A percentile compares a stretch with the other conserved stretches of the same genome.
These are phyloP conservation scores for Tuber borchii DNA, from an alignment of 495 filamentous ascomycete genomes.

Conservation along the genomic window DNA sequence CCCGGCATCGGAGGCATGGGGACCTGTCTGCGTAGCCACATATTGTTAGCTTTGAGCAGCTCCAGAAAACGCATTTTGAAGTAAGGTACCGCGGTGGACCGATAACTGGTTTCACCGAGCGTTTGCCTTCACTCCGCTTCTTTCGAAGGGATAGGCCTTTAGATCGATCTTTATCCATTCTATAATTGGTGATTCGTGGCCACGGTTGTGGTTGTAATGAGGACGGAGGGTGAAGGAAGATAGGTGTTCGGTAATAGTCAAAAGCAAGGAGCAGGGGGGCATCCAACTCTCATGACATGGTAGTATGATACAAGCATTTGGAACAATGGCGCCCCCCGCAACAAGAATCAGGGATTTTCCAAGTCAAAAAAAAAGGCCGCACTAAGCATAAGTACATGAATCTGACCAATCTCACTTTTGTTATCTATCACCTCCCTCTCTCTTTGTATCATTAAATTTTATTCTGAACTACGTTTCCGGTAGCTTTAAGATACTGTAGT, in stretches of 20 bases:
- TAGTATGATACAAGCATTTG: neutral
- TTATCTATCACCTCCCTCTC: neutral
- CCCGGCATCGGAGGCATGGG: conserved; percentile 43
- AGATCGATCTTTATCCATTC: conserved; percentile 56
- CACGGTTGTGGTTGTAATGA: neutral
- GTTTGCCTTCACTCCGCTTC: conserved; percentile 51
- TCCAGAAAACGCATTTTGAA: neutral
- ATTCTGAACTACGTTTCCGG: neutral
- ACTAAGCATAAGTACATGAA: neutral
- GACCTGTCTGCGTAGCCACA: conserved; percentile 30
- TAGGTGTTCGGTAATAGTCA: conserved; percentile 5
- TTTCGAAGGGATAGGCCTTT: conserved; percentile 83
- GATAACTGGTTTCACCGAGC: conserved; percentile 38
- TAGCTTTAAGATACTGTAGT: neutral
- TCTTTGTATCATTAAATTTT: neutral
- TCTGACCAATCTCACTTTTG: neutral
- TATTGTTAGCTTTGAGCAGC: neutral
- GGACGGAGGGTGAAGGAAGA: neutral
- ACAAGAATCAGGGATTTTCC: neutral
- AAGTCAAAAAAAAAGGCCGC: neutral
- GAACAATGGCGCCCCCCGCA: neutral
- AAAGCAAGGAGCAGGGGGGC: neutral
- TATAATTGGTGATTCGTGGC: conserved; percentile 24
- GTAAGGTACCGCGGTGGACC: conserved; percentile 36
- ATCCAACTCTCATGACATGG: neutral